A percentile compares a stretch with the other conserved stretches of the same genome.
Evolutionary conservation across 306 rosid genomes (phyloP).

Genomic region (Herpetospermum pedunculosum): DNA sequence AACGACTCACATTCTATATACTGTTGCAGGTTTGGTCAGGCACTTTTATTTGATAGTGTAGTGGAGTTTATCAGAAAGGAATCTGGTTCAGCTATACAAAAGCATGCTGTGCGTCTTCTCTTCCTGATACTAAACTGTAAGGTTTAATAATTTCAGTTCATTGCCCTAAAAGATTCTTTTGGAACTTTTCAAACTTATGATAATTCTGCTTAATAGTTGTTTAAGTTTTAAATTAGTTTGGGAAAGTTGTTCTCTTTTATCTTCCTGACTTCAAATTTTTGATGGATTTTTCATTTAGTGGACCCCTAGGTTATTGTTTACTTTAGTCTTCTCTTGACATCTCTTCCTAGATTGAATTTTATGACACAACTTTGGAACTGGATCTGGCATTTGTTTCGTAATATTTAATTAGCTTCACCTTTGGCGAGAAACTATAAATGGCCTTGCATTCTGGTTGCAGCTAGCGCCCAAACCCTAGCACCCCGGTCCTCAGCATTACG

Average conservation of each 20-base stretch:
- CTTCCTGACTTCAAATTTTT: not conserved
- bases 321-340: not conserved
- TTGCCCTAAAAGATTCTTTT: not conserved
- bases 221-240: not conserved
- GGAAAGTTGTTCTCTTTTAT: not conserved
- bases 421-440: not conserved
- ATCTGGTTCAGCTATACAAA: conserved; percentile 54
- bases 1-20: not conserved
- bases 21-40: conserved; percentile 45
- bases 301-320: not conserved
- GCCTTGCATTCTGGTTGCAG: not conserved
- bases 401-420: not conserved
- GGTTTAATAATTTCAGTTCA: conserved; percentile 17
- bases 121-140: conserved; percentile 70
- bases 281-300: not conserved
- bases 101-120: conserved; percentile 46
- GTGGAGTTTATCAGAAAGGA: conserved; percentile 56
- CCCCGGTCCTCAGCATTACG: not conserved
- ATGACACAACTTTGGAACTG: not conserved
- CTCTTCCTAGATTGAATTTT: not conserved
- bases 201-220: not conserved
- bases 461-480: not conserved
- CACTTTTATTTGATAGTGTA: conserved; percentile 44
- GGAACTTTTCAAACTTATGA: not conserved
- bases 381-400: not conserved